phyloP scores from a whole-genome alignment of 23 red algal species.

The Agarophyton chilense region DNA sequence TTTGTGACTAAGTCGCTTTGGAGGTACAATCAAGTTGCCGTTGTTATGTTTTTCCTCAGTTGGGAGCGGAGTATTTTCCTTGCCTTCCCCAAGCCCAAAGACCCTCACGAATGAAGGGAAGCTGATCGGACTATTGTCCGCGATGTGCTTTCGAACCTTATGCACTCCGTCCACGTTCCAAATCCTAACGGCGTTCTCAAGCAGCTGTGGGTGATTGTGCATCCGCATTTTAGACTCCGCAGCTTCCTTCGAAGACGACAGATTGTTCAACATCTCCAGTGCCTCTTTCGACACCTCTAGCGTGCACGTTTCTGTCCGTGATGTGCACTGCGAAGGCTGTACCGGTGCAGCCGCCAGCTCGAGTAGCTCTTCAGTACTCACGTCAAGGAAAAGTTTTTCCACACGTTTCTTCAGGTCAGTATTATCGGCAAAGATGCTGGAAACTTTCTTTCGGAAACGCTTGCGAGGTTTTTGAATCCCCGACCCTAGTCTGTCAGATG shows the following conservation, averaged over 20 bases:
- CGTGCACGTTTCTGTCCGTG: not conserved
- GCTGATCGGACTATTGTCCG: not conserved
- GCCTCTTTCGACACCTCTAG: not conserved
- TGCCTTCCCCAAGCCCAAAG: not conserved
- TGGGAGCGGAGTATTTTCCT: not conserved
- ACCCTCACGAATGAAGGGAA: not conserved
- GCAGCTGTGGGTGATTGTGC: not conserved
- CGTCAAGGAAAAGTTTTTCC: constrained; percentile 27
- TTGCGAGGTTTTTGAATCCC: constrained; percentile 26
- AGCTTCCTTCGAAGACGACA: not conserved
- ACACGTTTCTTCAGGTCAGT: constrained; percentile 46
- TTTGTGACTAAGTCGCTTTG: constrained; percentile 1
- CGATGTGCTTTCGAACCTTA: not conserved
- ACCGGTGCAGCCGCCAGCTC: not conserved
- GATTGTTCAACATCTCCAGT: not conserved
- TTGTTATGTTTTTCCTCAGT: not conserved
- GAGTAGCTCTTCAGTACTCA: constrained; percentile 4
- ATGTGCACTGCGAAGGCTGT: not conserved
- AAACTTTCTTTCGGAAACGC: constrained; percentile 66
- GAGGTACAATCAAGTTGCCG: not conserved
- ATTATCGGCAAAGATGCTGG: constrained; percentile 37
- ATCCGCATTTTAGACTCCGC: constrained; percentile 6
- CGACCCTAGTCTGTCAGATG: not conserved
- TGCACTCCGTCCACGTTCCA: not conserved
- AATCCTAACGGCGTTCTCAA: constrained; percentile 9